Conservation (phyloP, 306 rosid species). For the Prunus salicina region DNA sequence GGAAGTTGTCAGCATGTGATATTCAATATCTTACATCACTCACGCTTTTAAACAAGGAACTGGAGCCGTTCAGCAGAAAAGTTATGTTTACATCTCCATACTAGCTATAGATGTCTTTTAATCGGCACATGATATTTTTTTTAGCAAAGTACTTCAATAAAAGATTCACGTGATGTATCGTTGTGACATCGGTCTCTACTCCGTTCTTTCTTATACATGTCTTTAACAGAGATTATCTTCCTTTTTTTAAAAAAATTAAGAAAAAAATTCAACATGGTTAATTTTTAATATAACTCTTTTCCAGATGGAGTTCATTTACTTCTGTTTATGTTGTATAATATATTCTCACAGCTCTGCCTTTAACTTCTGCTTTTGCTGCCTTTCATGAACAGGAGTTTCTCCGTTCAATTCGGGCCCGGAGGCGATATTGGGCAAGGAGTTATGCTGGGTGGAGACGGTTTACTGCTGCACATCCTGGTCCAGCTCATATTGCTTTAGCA, state of each 20-base stretch:
- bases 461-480: slow-evolving; percentile 70
- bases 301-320: neutral
- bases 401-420: slow-evolving; percentile 67
- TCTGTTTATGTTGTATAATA: neutral
- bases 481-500: slow-evolving; percentile 74
- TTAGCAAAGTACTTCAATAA: neutral
- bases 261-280: neutral
- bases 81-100: neutral
- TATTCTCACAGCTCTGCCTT: slow-evolving; percentile 10
- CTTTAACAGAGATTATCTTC: neutral
- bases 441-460: slow-evolving; percentile 92
- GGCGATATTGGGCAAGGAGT: slow-evolving; percentile 96
- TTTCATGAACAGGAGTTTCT: slow-evolving; percentile 60
- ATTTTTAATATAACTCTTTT: neutral
- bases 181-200: neutral
- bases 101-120: neutral
- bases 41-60: neutral
- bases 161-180: neutral
- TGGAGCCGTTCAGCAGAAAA: neutral
- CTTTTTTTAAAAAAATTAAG: neutral
- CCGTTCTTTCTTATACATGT: neutral
- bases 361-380: slow-evolving; percentile 24
- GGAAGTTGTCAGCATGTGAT: neutral
- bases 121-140: neutral
- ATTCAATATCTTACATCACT: neutral